Percentiles rank a stretch among this genome's conserved stretches.
Evolutionary conservation across 2,329 filamentous ascomycete species (phyloP).

Genomic region (Hypoxylon sp.): DNA sequence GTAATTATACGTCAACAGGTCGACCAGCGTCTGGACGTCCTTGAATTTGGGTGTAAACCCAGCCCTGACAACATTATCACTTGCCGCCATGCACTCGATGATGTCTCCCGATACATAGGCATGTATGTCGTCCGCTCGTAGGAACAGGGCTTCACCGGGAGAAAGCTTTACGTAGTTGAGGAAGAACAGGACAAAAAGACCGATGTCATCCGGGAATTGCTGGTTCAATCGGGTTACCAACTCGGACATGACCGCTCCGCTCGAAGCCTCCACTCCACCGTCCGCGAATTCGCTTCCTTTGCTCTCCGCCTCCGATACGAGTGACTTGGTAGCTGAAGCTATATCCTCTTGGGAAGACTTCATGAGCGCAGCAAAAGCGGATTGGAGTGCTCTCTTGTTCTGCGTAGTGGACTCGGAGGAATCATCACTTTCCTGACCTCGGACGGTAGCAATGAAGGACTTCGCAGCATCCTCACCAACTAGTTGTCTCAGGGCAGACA

Average conservation of each 20-base stretch:
- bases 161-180: constrained; percentile 91
- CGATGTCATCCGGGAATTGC: constrained; percentile 90
- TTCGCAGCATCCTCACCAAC: constrained; percentile 71
- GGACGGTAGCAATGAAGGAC: constrained; percentile 61
- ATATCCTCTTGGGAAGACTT: constrained; percentile 73
- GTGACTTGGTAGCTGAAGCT: constrained; percentile 68
- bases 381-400: constrained; percentile 82
- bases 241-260: constrained; percentile 75
- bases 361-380: constrained; percentile 83
- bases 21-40: constrained; percentile 86
- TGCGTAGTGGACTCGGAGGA: constrained; percentile 50
- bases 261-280: constrained; percentile 72
- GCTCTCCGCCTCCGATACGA: constrained; percentile 74
- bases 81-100: constrained; percentile 98
- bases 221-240: constrained; percentile 79
- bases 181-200: constrained; percentile 95
- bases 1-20: constrained; percentile 94
- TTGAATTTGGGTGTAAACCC: constrained; percentile 99
- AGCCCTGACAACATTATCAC: constrained; percentile 97
- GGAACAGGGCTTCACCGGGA: constrained; percentile 92
- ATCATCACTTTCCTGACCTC: constrained; percentile 59
- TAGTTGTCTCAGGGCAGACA: constrained; percentile 70
- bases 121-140: constrained; percentile 96
- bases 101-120: constrained; percentile 94
- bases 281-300: constrained; percentile 79